Conservation (phyloP, 345 rosid species). For the Brassica napus region DNA sequence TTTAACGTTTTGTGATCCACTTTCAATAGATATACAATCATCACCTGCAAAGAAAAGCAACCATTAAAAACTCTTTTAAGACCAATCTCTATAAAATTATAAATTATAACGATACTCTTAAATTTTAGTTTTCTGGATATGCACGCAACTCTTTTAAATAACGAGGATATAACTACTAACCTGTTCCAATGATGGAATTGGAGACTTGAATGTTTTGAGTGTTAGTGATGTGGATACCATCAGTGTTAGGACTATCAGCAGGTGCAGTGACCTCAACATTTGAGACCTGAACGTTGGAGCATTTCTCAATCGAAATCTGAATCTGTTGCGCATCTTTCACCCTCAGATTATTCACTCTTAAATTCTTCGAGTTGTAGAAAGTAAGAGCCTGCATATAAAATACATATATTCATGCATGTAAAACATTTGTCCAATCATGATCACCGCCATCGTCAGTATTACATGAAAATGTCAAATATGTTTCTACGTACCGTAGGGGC, state of each 20-base stretch:
- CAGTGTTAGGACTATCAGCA: slow-evolving; percentile 74
- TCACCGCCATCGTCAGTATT: not conserved
- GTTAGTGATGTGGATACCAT: slow-evolving; percentile 74
- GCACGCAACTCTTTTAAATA: slow-evolving; percentile 56
- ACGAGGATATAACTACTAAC: slow-evolving; percentile 27
- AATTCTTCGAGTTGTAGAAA: slow-evolving; percentile 53
- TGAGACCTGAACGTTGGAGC: slow-evolving; percentile 53
- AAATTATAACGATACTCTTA: not conserved
- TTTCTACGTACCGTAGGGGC: slow-evolving; percentile 76
- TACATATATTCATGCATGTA: not conserved
- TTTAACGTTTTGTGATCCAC: slow-evolving; percentile 37
- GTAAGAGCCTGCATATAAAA: slow-evolving; percentile 61
- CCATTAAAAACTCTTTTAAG: not conserved
- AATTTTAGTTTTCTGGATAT: slow-evolving; percentile 40
- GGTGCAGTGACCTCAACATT: slow-evolving; percentile 59
- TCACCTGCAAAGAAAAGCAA: slow-evolving; percentile 51
- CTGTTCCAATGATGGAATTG: slow-evolving; percentile 62
- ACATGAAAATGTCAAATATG: not conserved
- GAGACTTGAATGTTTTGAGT: slow-evolving; percentile 63
- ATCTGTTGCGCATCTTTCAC: slow-evolving; percentile 72
- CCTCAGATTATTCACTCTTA: slow-evolving; percentile 52
- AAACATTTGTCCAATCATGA: not conserved
- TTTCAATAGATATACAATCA: slow-evolving; percentile 74
- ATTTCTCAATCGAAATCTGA: slow-evolving; percentile 58
- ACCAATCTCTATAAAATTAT: not conserved